phyloP scores from a whole-genome alignment of 225 moss, liverwort and hornwort species.

The Straminergon stramineum region DNA sequence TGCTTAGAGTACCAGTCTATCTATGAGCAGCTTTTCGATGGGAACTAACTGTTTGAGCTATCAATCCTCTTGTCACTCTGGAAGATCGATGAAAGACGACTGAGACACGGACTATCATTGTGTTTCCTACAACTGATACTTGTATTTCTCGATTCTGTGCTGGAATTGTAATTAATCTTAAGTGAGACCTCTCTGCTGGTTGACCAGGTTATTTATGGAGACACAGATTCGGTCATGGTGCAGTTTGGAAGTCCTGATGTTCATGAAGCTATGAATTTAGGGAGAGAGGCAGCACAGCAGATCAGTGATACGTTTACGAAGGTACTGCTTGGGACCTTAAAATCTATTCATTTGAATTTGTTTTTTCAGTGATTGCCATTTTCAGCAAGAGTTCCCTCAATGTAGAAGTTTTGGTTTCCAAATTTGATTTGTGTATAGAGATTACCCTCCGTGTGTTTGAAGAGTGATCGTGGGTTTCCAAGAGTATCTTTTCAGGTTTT shows the following conservation, averaged over 20 bases:
- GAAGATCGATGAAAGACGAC: background rate
- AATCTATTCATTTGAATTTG: background rate
- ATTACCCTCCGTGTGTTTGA: background rate
- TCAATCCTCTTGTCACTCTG: background rate
- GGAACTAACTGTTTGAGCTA: background rate
- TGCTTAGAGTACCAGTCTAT: background rate
- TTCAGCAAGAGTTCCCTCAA: background rate
- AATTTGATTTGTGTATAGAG: background rate
- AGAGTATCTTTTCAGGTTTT: background rate
- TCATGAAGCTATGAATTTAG: conserved; percentile 85
- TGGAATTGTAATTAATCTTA: background rate
- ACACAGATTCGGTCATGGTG: conserved; percentile 99
- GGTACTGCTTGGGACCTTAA: conserved; percentile 18
- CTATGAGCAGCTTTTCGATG: background rate
- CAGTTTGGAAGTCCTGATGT: conserved; percentile 94
- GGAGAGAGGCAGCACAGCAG: conserved; percentile 90
- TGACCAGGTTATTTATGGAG: conserved; percentile 89
- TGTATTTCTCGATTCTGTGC: background rate
- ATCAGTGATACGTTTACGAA: conserved; percentile 95
- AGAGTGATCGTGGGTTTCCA: background rate
- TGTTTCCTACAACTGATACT: background rate
- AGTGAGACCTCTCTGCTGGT: background rate
- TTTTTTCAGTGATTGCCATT: background rate
- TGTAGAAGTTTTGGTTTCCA: background rate
- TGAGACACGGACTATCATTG: background rate